These are phyloP conservation scores for Phytophthora constricta DNA, from an alignment of 352 stramenopile genomes.

Conservation along the genomic window DNA sequence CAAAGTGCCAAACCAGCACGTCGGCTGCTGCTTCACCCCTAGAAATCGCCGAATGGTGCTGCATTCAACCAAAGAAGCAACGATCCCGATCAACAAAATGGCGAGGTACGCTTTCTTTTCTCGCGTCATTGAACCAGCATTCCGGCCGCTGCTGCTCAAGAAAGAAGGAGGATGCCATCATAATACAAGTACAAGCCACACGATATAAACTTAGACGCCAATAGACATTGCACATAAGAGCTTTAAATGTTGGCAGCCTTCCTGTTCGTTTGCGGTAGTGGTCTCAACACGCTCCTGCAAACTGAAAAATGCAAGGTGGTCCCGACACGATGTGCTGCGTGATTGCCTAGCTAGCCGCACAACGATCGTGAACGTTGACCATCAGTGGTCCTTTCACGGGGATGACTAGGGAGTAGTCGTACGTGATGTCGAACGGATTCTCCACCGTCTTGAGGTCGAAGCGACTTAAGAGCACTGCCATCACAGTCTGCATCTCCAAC, in stretches of 20 bases:
- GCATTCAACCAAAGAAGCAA: background rate
- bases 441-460: conserved; percentile 46
- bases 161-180: background rate
- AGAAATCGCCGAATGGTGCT: too few relatives aligned
- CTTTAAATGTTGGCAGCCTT: too few relatives aligned
- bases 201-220: too few relatives aligned
- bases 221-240: conserved; percentile 1
- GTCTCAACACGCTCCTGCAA: too few relatives aligned
- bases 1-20: too few relatives aligned
- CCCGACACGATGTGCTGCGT: too few relatives aligned
- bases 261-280: too few relatives aligned
- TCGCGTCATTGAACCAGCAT: conserved; percentile 9
- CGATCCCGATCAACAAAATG: conserved; percentile 9
- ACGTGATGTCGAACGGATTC: conserved; percentile 50
- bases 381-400: conserved; percentile 48
- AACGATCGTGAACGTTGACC: conserved; percentile 30
- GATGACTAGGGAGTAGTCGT: conserved; percentile 41
- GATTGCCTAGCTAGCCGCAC: background rate
- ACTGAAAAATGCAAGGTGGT: too few relatives aligned
- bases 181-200: too few relatives aligned
- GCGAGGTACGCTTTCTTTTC: conserved; percentile 17
- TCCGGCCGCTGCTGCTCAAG: background rate
- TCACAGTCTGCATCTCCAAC: conserved; percentile 56
- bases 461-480: conserved; percentile 40
- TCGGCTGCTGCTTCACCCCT: too few relatives aligned